Conservation (phyloP, 2,329 filamentous ascomycete genomes). For the Hypomyces perniciosus region DNA sequence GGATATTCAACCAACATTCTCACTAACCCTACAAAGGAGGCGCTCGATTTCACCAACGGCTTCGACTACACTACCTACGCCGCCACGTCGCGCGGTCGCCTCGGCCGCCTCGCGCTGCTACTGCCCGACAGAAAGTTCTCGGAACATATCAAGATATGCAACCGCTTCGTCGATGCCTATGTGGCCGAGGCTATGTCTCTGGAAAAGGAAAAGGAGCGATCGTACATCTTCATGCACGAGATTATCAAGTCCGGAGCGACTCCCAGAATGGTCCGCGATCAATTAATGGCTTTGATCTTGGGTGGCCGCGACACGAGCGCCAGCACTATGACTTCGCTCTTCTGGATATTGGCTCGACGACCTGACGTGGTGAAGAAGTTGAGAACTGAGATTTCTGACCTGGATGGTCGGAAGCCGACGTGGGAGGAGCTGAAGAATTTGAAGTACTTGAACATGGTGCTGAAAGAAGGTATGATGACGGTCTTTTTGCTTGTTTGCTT, state of each 20-base stretch:
- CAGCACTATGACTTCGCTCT: slow-evolving; percentile 41
- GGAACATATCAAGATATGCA: slow-evolving; percentile 33
- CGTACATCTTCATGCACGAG: slow-evolving; percentile 53
- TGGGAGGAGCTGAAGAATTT: slow-evolving; percentile 54
- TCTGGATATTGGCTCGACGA: slow-evolving; percentile 40
- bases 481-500: neutral
- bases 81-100: slow-evolving; percentile 31
- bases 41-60: slow-evolving; percentile 37
- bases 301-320: slow-evolving; percentile 56
- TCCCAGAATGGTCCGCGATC: slow-evolving; percentile 40
- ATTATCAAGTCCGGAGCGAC: slow-evolving; percentile 42
- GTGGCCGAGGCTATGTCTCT: slow-evolving; percentile 36
- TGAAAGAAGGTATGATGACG: slow-evolving; percentile 39
- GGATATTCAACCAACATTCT: slow-evolving; percentile 38
- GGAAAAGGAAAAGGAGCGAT: slow-evolving; percentile 28
- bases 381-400: slow-evolving; percentile 34
- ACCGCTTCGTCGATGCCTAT: slow-evolving; percentile 44
- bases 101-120: slow-evolving; percentile 34
- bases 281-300: slow-evolving; percentile 48
- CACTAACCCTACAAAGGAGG: slow-evolving; percentile 29
- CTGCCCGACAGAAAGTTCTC: slow-evolving; percentile 33
- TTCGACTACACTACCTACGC: slow-evolving; percentile 43
- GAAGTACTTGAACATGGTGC: slow-evolving; percentile 52
- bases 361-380: slow-evolving; percentile 40
- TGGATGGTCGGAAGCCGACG: slow-evolving; percentile 38